Evolutionary conservation across 192 early-diverging fungal species (phyloP), one percentile per base, ranked within the genome.

Genomic region (Umbelopsis vinacea): DNA sequence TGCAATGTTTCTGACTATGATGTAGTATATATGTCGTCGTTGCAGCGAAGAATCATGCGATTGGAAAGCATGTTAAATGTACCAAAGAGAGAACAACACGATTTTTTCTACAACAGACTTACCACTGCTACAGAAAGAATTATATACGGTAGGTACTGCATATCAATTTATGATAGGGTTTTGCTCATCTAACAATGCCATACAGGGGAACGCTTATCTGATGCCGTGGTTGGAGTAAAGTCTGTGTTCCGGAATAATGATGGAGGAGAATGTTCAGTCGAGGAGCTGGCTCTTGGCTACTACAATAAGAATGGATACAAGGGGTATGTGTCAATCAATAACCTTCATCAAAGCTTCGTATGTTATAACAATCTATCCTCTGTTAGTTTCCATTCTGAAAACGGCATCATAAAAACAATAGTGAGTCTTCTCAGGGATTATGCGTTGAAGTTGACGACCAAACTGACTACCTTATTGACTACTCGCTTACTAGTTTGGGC

Each of bases 191-290:
- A 24, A 66, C 40, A 22, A 52, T 17, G 10, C 40, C 57, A 4
- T 19, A 22, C 37, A 79, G 78, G 71, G 3, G 74, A 80, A 35
- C 52, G 79, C 9, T 17, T 80, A 2, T 68, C 57, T 66, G 29
- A 79, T 78, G 38, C 80, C 67, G 46, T 68, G 60, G 70, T 82
- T 79, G 79, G 71, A 10, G 72, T 76, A 19, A 85, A 86, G 52
- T 88, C 84, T 2, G 60, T 79, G 0, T 88, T 84, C 76, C 38
- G 85, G 40, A 74, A 73, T 26, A 76, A 81, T 47, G 74, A 84
- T 63, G 91, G 89, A 0, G 85, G 86, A n/a, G 86, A 86, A 33
- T 89, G 87, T 63, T 79, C 82, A 22, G 91, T 92, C 3, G 91
- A 92, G 74, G 73, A 82, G 29, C 67, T 91, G 35, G 89, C 88